A percentile compares a stretch with the other conserved stretches of the same genome.
Evolutionary conservation across 495 filamentous ascomycete species (phyloP).

Genomic region (Talaromyces proteolyticus): DNA sequence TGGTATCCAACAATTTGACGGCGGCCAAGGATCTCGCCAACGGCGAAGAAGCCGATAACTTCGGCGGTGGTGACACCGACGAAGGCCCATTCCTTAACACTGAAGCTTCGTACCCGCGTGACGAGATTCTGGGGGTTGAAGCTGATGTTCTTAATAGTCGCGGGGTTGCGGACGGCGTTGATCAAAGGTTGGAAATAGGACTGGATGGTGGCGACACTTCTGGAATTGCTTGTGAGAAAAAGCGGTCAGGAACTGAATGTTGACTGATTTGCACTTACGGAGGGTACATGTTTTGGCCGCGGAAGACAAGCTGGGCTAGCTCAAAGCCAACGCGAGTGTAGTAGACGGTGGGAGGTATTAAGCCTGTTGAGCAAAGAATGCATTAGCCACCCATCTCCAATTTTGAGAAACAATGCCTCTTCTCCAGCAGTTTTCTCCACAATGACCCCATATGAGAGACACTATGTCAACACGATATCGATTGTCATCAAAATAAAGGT

Average conservation of each 20-base stretch:
- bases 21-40: conserved; percentile 94
- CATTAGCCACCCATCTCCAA: conserved; percentile 20
- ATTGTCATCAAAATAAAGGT: background rate
- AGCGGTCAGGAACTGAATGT: background rate
- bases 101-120: conserved; percentile 61
- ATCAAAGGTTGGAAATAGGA: conserved; percentile 72
- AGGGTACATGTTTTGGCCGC: conserved; percentile 83
- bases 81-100: conserved; percentile 57
- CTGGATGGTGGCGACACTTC: conserved; percentile 76
- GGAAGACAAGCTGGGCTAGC: conserved; percentile 79
- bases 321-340: conserved; percentile 86
- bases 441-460: no score
- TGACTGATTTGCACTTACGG: conserved; percentile 60
- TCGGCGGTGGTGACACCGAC: conserved; percentile 77
- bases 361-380: conserved; percentile 47
- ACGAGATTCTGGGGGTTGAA: conserved; percentile 47
- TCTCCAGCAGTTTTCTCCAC: no score
- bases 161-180: conserved; percentile 63
- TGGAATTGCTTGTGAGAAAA: conserved; percentile 29
- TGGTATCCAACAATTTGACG: conserved; percentile 92
- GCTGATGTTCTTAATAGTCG: conserved; percentile 36
- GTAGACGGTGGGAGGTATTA: conserved; percentile 82
- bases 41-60: conserved; percentile 91
- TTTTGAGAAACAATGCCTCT: no score
- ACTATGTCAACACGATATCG: no score